Evolutionary conservation across 1,284 basidiomycete species (phyloP), one percentile per base, ranked within the genome.

Genomic region (Uromyces viciae-fabae): DNA sequence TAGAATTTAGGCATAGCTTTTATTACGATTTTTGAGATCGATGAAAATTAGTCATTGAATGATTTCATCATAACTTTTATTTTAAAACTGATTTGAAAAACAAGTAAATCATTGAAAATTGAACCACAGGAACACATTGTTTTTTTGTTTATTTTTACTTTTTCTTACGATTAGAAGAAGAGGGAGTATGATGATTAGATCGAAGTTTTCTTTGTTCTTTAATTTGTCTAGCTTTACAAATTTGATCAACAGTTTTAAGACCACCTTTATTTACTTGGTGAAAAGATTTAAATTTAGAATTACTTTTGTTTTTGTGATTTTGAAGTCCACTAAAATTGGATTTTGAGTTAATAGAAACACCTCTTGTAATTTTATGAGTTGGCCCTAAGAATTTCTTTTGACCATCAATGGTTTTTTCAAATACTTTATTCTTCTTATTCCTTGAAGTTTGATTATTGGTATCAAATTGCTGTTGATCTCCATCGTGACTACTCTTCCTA

Each of bases 171-270:
- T 46, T 43, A n/a, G 68, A 71, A 36, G 68, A n/a, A n/a, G n/a
- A n/a, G n/a, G n/a, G 91, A 90, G 36, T 93, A 88, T 31, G 92
- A 92, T 85, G 94, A 94, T 88, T 93, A 94, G 31, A 89, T 90
- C 85, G 88, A 90, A 83, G 88, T 89, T 82, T 89, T 89, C 83
- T 92, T 91, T 84, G 87, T 84, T 83, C 84, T 81, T 84, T 85
- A 40, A 88, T 43, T 8, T 75, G 84, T 90, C 90, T 82, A 94
- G 89, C 87, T 85, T 92, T 94, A 81, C 92, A 89, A 82, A 96
- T 94, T 85, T 94, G 92, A 73, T 93, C 92, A 49, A 90, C 91
- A 0, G 90, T 91, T 87, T 93, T 94, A 69, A 84, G 83, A 15
- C 84, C 84, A 36, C 81, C 84, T 15, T 80, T 81, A 87, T 87